These are phyloP conservation scores for Fusarium domesticum DNA, from an alignment of 2,329 filamentous ascomycete species.

Conservation along the genomic window DNA sequence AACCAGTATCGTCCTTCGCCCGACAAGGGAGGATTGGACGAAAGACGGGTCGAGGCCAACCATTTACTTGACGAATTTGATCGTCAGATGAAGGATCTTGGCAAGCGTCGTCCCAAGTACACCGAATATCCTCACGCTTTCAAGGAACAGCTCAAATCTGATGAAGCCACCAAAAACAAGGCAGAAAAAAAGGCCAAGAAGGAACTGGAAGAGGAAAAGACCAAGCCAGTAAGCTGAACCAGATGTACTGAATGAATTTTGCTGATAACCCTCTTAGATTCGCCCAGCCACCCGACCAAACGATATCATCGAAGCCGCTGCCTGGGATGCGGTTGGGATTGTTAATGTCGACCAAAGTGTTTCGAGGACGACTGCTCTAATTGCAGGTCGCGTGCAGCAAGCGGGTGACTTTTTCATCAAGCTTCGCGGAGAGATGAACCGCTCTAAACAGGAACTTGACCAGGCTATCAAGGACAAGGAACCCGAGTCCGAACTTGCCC, in stretches of 20 bases:
- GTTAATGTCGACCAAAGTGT: slow-evolving; percentile 45
- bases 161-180: slow-evolving; percentile 46
- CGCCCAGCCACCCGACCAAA: slow-evolving; percentile 44
- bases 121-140: slow-evolving; percentile 47
- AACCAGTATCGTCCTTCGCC: slow-evolving; percentile 40
- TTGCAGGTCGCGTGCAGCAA: slow-evolving; percentile 48
- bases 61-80: slow-evolving; percentile 41
- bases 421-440: slow-evolving; percentile 47
- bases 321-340: slow-evolving; percentile 53
- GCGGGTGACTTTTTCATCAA: slow-evolving; percentile 51
- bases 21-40: slow-evolving; percentile 41
- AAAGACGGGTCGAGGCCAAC: slow-evolving; percentile 41
- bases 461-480: slow-evolving; percentile 43
- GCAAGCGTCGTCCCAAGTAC: slow-evolving; percentile 45
- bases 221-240: slow-evolving; percentile 37
- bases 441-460: slow-evolving; percentile 44
- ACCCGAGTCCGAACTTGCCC: slow-evolving; percentile 35
- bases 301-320: slow-evolving; percentile 46
- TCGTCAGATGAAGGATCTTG: slow-evolving; percentile 40
- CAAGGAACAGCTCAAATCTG: slow-evolving; percentile 46
- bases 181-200: slow-evolving; percentile 46
- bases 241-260: slow-evolving; percentile 3
- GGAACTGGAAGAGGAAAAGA: slow-evolving; percentile 39
- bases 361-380: slow-evolving; percentile 37
- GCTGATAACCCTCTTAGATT: slow-evolving; percentile 34